phyloP scores from a whole-genome alignment of 1,284 basidiomycete genomes.

The Marasmius fiardii region DNA sequence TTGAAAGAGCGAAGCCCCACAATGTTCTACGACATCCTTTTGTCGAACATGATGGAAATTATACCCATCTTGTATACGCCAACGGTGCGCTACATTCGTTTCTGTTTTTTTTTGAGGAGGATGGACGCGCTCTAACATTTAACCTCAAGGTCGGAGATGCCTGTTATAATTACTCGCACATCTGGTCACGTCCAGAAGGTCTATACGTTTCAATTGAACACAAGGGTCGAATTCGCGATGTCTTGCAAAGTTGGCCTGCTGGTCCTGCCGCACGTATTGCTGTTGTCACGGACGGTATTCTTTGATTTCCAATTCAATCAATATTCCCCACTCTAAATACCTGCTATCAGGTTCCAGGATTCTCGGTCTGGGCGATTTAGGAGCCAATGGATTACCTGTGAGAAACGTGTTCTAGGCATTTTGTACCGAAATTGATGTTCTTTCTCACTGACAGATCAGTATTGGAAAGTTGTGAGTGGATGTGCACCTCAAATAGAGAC shows the following conservation, averaged over 20 bases:
- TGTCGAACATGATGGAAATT: conserved; percentile 57
- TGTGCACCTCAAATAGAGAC: not conserved
- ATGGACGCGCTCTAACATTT: conserved; percentile 14
- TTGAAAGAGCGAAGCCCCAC: conserved; percentile 62
- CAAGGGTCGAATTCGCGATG: conserved; percentile 62
- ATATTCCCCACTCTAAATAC: not conserved
- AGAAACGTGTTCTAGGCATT: not conserved
- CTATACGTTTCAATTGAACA: conserved; percentile 71
- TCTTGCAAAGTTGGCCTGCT: conserved; percentile 61
- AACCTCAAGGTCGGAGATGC: conserved; percentile 67
- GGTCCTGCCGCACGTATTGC: conserved; percentile 55
- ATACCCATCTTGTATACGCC: conserved; percentile 80
- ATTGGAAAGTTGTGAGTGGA: conserved; percentile 72
- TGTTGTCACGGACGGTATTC: conserved; percentile 72
- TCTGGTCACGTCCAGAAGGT: conserved; percentile 72
- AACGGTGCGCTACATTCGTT: conserved; percentile 33
- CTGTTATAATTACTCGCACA: conserved; percentile 72
- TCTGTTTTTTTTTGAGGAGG: not conserved
- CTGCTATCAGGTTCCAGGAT: conserved; percentile 60
- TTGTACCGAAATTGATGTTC: not conserved
- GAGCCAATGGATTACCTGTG: conserved; percentile 41
- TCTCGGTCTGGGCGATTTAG: conserved; percentile 80
- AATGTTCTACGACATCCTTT: conserved; percentile 61
- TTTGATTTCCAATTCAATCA: not conserved
- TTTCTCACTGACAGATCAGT: conserved; percentile 56